Percentiles rank a stretch among this genome's conserved stretches.
phyloP scores from a whole-genome alignment of 2,329 filamentous ascomycete species.

The Didymellaceae sp. region DNA sequence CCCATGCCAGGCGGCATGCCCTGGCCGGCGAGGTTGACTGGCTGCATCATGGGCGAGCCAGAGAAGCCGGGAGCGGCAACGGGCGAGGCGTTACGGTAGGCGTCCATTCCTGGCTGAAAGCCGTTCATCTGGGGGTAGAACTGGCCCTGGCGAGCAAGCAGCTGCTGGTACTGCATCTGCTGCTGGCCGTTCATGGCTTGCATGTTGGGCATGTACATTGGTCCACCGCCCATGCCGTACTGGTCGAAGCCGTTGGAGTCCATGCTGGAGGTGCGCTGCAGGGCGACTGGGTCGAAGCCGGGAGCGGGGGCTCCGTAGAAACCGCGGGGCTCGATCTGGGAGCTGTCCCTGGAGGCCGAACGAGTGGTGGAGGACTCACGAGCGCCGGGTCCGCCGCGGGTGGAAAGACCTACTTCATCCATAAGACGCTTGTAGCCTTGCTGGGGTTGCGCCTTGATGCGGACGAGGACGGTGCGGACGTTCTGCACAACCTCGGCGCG shows the following conservation, averaged over 20 bases:
- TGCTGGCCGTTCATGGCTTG: conserved; percentile 53
- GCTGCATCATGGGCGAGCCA: conserved; percentile 57
- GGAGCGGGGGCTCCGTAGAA: conserved; percentile 47
- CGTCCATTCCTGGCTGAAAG: conserved; percentile 51
- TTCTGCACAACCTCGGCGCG: conserved; percentile 88
- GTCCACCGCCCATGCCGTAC: conserved; percentile 46
- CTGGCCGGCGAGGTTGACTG: conserved; percentile 53
- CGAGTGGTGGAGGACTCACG: conserved; percentile 47
- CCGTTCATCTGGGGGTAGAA: conserved; percentile 56
- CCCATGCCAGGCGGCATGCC: conserved; percentile 43
- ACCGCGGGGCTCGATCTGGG: conserved; percentile 41
- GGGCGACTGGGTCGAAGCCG: conserved; percentile 50
- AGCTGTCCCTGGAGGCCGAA: conserved; percentile 47
- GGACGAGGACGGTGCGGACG: conserved; percentile 84
- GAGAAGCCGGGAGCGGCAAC: conserved; percentile 50
- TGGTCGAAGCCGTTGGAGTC: conserved; percentile 58
- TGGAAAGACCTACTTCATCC: conserved; percentile 94
- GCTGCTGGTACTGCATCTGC: conserved; percentile 65
- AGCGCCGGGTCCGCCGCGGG: conserved; percentile 52
- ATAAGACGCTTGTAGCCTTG: conserved; percentile 98
- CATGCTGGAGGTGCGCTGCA: conserved; percentile 57
- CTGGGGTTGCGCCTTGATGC: conserved; percentile 89
- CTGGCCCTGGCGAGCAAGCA: conserved; percentile 57
- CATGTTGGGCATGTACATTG: conserved; percentile 48
- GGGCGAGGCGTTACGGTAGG: conserved; percentile 51